Evolutionary conservation across 2,329 filamentous ascomycete genomes (phyloP).

Genomic region (Penicillium frequentans): DNA sequence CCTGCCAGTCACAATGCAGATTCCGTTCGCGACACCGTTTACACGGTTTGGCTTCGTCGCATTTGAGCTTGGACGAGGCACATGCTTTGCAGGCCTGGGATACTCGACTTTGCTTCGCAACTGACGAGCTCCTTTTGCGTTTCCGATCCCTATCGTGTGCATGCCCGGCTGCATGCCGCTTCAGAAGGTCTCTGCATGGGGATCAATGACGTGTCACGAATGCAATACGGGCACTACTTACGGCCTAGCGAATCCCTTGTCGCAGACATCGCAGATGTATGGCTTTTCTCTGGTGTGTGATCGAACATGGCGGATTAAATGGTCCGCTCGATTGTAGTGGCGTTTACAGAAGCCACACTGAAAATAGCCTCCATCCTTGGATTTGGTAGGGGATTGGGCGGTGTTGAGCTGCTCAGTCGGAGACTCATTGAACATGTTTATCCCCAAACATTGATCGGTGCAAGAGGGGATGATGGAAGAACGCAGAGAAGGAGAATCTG

Average conservation of each 20-base stretch:
- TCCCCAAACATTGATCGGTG: background rate
- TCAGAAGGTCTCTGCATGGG: constrained; percentile 45
- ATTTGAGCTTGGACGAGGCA: constrained; percentile 53
- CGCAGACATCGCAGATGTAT: constrained; percentile 33
- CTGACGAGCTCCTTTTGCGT: constrained; percentile 18
- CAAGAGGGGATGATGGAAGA: background rate
- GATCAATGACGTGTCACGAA: background rate
- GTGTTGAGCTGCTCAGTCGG: background rate
- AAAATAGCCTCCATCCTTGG: constrained; percentile 35
- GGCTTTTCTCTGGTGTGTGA: constrained; percentile 40
- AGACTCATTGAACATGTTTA: background rate
- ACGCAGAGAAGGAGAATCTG: constrained; percentile 2
- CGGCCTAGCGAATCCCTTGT: constrained; percentile 34
- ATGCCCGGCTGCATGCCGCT: constrained; percentile 48
- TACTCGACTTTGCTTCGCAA: constrained; percentile 37
- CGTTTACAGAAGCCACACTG: constrained; percentile 55
- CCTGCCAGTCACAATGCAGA: constrained; percentile 43
- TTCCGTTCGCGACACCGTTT: constrained; percentile 52
- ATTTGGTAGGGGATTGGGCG: constrained; percentile 9
- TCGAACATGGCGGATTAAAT: constrained; percentile 55
- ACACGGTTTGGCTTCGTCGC: constrained; percentile 57
- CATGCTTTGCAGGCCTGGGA: constrained; percentile 55
- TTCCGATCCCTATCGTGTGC: constrained; percentile 38
- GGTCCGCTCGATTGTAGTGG: constrained; percentile 54
- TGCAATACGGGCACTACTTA: constrained; percentile 13